Evolutionary conservation across 352 stramenopile genomes (phyloP).

Genomic region (Globisporangium nunn): DNA sequence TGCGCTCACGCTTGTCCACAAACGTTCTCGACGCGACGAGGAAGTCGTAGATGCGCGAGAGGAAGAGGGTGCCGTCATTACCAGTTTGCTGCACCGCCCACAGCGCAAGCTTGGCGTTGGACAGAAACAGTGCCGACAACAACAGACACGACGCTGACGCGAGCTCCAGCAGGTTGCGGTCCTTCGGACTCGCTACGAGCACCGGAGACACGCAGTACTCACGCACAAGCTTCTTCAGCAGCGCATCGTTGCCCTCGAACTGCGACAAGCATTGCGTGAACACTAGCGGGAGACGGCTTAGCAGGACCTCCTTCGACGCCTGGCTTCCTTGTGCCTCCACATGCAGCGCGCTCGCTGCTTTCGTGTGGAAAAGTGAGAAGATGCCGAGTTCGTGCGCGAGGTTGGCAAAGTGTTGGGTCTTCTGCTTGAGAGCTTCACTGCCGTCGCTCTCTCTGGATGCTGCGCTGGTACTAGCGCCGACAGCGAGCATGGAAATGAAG

Average conservation of each 20-base stretch:
- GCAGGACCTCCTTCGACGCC: slow-evolving; percentile 33
- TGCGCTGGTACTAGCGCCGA: slow-evolving; percentile 4
- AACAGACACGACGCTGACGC: slow-evolving; percentile 61
- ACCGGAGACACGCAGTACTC: slow-evolving; percentile 70
- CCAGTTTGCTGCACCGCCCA: slow-evolving; percentile 61
- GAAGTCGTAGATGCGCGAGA: slow-evolving; percentile 48
- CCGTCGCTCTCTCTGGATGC: slow-evolving; percentile 10
- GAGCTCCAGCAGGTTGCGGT: slow-evolving; percentile 40
- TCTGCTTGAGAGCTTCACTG: slow-evolving; percentile 16
- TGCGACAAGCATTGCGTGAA: slow-evolving; percentile 82
- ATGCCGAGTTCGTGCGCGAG: slow-evolving; percentile 65
- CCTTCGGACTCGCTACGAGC: slow-evolving; percentile 27
- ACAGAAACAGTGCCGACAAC: slow-evolving; percentile 71
- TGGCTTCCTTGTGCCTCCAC: slow-evolving; percentile 9
- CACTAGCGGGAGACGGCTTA: slow-evolving; percentile 69
- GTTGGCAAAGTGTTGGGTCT: slow-evolving; percentile 38
- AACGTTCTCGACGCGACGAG: slow-evolving; percentile 48
- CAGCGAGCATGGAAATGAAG: slow-evolving; percentile 48
- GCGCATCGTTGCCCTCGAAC: slow-evolving; percentile 55
- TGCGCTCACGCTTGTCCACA: slow-evolving; percentile 30
- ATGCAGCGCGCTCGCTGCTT: slow-evolving; percentile 40
- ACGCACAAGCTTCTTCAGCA: slow-evolving; percentile 57
- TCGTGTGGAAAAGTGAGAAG: slow-evolving; percentile 67
- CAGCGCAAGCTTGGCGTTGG: slow-evolving; percentile 75
- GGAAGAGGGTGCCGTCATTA: slow-evolving; percentile 52